Conservation (phyloP, 768 basidiomycete genomes). For the Tulasnella sp. region DNA sequence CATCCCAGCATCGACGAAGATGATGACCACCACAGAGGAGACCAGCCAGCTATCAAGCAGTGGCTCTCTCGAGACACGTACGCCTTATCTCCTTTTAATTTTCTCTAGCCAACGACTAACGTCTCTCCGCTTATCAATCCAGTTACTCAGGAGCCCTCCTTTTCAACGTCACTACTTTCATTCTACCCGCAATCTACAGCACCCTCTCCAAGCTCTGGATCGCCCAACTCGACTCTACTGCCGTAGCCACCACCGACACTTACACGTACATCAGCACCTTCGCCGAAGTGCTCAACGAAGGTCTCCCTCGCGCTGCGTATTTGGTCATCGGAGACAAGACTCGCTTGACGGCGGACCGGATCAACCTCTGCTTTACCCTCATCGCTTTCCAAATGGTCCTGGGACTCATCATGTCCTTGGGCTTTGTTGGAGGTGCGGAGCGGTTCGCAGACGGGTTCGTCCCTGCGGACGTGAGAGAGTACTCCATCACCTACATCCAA, state of each 20-base stretch:
- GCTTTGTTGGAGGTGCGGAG: constrained; percentile 30
- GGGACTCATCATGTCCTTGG: constrained; percentile 32
- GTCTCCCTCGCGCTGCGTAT: constrained; percentile 32
- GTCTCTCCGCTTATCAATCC: neutral
- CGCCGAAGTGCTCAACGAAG: constrained; percentile 33
- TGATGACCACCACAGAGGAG: neutral
- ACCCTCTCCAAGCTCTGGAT: constrained; percentile 35
- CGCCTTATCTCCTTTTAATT: neutral
- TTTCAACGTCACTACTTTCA: constrained; percentile 32
- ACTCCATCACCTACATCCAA: constrained; percentile 32
- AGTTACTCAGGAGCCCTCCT: constrained; percentile 32
- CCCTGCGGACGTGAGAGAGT: constrained; percentile 27
- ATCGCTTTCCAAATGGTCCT: constrained; percentile 31
- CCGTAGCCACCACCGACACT: constrained; percentile 32
- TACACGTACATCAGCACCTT: constrained; percentile 32
- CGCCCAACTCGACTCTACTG: constrained; percentile 31
- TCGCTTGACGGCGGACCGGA: neutral
- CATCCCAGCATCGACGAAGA: neutral
- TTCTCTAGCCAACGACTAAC: neutral
- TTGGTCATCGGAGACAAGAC: constrained; percentile 31
- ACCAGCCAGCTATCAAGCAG: neutral
- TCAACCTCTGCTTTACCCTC: constrained; percentile 31
- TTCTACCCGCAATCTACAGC: constrained; percentile 33
- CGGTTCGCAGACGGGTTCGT: constrained; percentile 32
- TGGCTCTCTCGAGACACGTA: neutral